Evolutionary conservation across 805 yeast species (phyloP).

Genomic region (Saccharomycopsis schoenii): DNA sequence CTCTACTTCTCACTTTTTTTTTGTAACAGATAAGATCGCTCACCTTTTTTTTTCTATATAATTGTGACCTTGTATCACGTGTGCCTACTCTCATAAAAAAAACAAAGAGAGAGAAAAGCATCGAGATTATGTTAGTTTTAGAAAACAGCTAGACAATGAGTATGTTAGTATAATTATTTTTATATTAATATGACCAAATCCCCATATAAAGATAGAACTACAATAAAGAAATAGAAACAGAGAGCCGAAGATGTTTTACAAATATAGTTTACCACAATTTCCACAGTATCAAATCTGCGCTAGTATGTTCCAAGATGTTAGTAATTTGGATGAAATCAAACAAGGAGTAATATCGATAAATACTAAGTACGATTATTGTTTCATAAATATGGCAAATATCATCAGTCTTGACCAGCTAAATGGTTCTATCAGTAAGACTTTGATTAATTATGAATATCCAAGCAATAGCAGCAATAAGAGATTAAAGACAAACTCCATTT

Average conservation of each 20-base stretch:
- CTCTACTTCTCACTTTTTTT: neutral
- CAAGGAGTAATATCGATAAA: slow-evolving; percentile 7
- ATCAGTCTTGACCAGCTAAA: slow-evolving; percentile 13
- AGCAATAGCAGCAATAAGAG: neutral
- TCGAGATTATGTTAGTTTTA: neutral
- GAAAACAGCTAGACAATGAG: no score
- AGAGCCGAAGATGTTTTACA: neutral
- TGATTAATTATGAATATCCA: slow-evolving; percentile 2
- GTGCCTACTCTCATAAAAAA: neutral
- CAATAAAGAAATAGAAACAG: neutral
- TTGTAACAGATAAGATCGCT: neutral
- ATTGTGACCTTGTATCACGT: neutral
- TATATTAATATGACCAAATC: no score
- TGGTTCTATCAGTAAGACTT: slow-evolving; percentile 11
- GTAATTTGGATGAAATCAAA: slow-evolving; percentile 11
- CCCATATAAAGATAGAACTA: no score
- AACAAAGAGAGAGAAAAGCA: neutral
- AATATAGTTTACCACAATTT: slow-evolving; percentile 9
- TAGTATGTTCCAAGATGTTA: slow-evolving; percentile 6
- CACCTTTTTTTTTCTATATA: no score
- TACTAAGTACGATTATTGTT: slow-evolving; percentile 11
- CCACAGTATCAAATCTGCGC: slow-evolving; percentile 5
- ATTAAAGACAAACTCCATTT: slow-evolving; percentile 8
- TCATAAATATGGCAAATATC: slow-evolving; percentile 13
- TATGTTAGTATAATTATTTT: no score